Evolutionary conservation across 129 eudicot species (phyloP), one percentile per base, ranked within the genome.

Genomic region (Chrysanthemum lavandulifolium): DNA sequence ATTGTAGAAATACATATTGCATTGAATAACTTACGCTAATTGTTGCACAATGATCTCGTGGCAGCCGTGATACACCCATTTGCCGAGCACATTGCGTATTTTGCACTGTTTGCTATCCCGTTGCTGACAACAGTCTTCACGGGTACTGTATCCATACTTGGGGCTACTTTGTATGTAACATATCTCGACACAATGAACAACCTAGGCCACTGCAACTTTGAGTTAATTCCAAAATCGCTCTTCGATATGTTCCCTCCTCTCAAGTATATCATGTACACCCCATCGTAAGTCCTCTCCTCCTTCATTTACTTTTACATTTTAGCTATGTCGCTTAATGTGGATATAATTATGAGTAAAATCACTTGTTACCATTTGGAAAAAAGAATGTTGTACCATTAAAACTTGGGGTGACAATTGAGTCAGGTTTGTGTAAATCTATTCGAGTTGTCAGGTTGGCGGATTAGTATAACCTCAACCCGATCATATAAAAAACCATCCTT

Each of bases 51-150:
- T 49, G 13, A 8, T 43, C 69, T 58, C 3, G 51, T 75, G 36
- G 82, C 91, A 88, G 96, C 96, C 47, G 96, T 88, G n/a, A 68
- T 79, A 73, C 96, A 88, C 80, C 96, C 96, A 51, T 88, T 88
- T 74, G 96, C 88, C 15, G 96, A 88, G 79, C 91, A 88, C 33
- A 74, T 88, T 11, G 79, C 83, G 0, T 88, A 88, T 15, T 88
- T 71, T 15, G 14, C 78, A 16, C 50, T 88, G 48, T 88, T 88
- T n/a, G 82, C 88, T 25, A 86, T 88, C 54, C 96, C 96, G 3
- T 27, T 72, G 29, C 5, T 79, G 52, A 82, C 91, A 13, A 19
- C 78, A 6, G 65, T 67, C 7, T 0, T 83, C 0, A 83, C 73
- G 1, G 78, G 83, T n/a, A 86, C 83, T 0, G 78, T 74, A 25